Conservation (phyloP, 129 eudicot species). For the Heracleum sosnowskyi region DNA sequence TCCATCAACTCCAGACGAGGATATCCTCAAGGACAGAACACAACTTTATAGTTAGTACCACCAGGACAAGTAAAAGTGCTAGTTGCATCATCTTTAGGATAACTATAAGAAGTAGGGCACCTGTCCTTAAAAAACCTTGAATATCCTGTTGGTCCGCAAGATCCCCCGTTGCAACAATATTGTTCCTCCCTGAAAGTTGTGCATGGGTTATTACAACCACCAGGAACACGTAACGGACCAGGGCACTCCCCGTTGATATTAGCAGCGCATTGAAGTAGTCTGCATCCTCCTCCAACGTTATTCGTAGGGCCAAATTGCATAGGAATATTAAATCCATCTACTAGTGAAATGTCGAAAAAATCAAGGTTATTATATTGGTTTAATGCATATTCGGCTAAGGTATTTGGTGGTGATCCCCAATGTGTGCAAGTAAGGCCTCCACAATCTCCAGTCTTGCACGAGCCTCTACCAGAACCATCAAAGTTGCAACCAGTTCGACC, state of each 20-base stretch:
- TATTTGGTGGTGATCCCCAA: constrained; percentile 43
- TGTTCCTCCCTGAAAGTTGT: constrained; percentile 29
- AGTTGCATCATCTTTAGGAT: constrained; percentile 48
- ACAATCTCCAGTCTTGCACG: constrained; percentile 47
- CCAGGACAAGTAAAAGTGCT: constrained; percentile 53
- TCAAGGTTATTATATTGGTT: constrained; percentile 33
- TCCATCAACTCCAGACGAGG: background rate
- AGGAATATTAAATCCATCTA: constrained; percentile 47
- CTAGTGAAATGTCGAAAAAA: constrained; percentile 50
- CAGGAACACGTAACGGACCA: constrained; percentile 16
- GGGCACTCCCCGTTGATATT: constrained; percentile 46
- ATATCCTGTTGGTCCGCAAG: constrained; percentile 32
- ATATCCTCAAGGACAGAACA: constrained; percentile 45
- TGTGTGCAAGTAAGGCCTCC: constrained; percentile 31
- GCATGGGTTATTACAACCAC: constrained; percentile 66
- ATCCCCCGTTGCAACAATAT: constrained; percentile 42
- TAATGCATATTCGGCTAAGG: constrained; percentile 40
- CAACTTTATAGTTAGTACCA: constrained; percentile 55
- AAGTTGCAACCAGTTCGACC: constrained; percentile 37
- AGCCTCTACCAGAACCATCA: constrained; percentile 31
- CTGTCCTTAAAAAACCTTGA: constrained; percentile 42
- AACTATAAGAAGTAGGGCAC: constrained; percentile 57
- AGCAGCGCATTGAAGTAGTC: constrained; percentile 24
- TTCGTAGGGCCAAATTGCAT: constrained; percentile 32
- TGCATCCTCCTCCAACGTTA: constrained; percentile 13